Percentiles rank a stretch among this genome's conserved stretches.
Evolutionary conservation across 345 rosid species (phyloP).

Genomic region (Garcia nutans): DNA sequence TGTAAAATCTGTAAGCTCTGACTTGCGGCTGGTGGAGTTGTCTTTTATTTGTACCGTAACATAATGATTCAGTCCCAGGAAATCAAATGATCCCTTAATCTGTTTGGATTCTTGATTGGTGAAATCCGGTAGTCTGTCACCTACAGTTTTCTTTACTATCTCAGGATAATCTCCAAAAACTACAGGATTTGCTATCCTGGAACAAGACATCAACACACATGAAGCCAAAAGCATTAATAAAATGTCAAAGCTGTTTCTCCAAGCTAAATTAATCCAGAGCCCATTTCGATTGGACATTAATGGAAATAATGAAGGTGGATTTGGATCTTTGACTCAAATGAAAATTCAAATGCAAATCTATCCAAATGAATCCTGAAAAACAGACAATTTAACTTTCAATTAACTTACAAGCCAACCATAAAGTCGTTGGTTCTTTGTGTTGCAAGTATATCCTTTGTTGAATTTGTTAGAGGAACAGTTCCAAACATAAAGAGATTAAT

Average conservation of each 20-base stretch:
- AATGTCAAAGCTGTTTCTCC: neutral
- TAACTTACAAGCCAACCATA: constrained; percentile 40
- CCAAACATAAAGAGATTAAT: constrained; percentile 22
- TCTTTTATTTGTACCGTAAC: constrained; percentile 29
- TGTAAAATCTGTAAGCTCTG: constrained; percentile 27
- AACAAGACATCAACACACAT: neutral
- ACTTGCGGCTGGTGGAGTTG: constrained; percentile 18
- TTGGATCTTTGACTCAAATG: too few species aligned
- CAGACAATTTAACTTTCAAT: neutral
- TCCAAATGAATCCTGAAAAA: too few species aligned
- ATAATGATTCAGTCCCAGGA: constrained; percentile 54
- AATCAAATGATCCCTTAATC: constrained; percentile 64
- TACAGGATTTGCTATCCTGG: constrained; percentile 63
- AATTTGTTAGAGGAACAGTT: constrained; percentile 34
- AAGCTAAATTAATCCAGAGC: neutral
- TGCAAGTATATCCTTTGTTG: constrained; percentile 36
- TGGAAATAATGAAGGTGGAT: neutral
- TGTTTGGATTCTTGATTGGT: constrained; percentile 46
- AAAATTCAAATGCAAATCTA: too few species aligned
- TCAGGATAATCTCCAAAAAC: constrained; percentile 74
- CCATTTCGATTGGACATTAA: too few species aligned
- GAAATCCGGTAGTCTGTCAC: constrained; percentile 69
- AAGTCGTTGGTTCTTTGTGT: constrained; percentile 42
- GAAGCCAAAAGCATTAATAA: neutral
- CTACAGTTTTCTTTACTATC: constrained; percentile 55